Conservation (phyloP, 345 rosid species). For the Linum usitatissimum region DNA sequence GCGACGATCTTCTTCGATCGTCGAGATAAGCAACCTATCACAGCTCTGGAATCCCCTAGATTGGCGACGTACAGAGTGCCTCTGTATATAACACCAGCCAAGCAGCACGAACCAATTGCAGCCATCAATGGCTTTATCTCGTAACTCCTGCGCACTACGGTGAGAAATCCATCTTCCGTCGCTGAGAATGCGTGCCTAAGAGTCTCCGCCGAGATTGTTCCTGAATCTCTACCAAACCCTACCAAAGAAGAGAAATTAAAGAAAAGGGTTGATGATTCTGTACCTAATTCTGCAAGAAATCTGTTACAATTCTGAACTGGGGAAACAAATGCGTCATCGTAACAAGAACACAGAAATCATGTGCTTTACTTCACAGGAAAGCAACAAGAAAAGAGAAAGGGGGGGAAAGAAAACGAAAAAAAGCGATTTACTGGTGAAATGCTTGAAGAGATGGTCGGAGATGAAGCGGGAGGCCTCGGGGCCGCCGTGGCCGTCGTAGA, state of each 20-base stretch:
- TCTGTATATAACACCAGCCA: conserved; percentile 79
- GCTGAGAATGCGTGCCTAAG: conserved; percentile 57
- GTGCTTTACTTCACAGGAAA: neutral
- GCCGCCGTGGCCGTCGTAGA: conserved; percentile 96
- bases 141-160: conserved; percentile 59
- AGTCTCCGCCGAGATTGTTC: conserved; percentile 57
- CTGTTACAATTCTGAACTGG: neutral
- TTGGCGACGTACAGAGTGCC: conserved; percentile 78
- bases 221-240: conserved; percentile 56
- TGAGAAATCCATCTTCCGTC: conserved; percentile 88
- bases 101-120: conserved; percentile 86
- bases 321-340: neutral
- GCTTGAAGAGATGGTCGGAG: conserved; percentile 63
- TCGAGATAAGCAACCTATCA: conserved; percentile 39
- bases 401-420: neutral
- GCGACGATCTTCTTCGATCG: conserved; percentile 65
- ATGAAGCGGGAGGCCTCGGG: conserved; percentile 80
- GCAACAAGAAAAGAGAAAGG: neutral
- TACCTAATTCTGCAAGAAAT: too few relatives aligned
- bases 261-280: neutral
- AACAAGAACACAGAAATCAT: neutral
- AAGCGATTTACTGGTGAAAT: conserved; percentile 52
- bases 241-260: conserved; percentile 12
- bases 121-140: conserved; percentile 70
- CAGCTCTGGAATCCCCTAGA: conserved; percentile 93